Base-by-base conservation (phyloP, 257 asterid species). In the Gardenia jasminoides region DNA sequence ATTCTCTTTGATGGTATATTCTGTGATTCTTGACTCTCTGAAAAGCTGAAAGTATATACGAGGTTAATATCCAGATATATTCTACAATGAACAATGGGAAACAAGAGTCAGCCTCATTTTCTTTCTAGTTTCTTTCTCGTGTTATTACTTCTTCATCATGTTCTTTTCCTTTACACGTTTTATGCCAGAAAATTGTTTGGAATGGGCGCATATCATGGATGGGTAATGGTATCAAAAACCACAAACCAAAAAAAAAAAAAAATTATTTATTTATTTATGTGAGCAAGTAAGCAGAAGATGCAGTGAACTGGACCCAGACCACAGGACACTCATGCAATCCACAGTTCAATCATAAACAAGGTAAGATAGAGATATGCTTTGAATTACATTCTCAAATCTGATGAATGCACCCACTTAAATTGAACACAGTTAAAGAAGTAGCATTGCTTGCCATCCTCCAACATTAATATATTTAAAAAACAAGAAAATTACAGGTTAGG, bases 1-100 rank as follows among this genome's bases (percentile, higher is more conserved):
- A 5, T 85, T 84, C 83, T 91, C 97, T 79, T 85, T 69, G 73
- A 92, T 66, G 72, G 39, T 88, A 72, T 94, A 92, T 74, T 88
- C 93, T 56, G 88, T 97, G 0, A 94, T 94, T 84, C 88, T 91
- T 7, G 98, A 92, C 81, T 94, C 97, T 44, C 94, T 81, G 84
- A 94, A 94, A 84, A 90, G 84, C 98, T 92, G 85, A 78, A 69
- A 80, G 52, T 46, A 56, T 26, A 24, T 22, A 47, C 4, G 24
- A 12, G 16, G 24, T 65, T 24, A 33, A 44, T 62, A 1, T 43
- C 39, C 44, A 64, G 71, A 26, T 43, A 65, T n/a, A 39, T 20
- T 24, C 30, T 24, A 44, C 2, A 70, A 70, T 48, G 2, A 59
- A 70, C 41, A 75, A 36, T 36, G n/a, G 4, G 19, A 43, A 17